Evolutionary conservation across 257 asterid species (phyloP).

Genomic region (Leptodermis oblonga): DNA sequence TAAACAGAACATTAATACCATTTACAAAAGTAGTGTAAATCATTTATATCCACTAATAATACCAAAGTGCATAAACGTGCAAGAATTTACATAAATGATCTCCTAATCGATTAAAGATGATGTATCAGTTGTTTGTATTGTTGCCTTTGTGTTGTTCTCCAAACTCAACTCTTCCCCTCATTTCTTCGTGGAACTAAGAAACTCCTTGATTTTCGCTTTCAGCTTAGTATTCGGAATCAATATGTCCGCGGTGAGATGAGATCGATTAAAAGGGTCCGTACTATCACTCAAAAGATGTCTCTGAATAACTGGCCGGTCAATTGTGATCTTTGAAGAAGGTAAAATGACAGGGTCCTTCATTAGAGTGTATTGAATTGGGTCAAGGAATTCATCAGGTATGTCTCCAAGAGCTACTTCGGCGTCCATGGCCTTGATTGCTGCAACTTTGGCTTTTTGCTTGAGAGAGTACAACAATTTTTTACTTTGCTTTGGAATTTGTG

Average conservation of each 20-base stretch:
- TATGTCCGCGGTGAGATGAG: conserved; percentile 87
- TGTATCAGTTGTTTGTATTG: conserved; percentile 62
- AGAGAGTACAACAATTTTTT: too few species aligned
- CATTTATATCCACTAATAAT: too few species aligned
- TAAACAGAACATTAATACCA: too few species aligned
- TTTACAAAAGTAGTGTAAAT: too few species aligned
- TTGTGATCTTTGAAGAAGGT: conserved; percentile 71
- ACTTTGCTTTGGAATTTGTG: too few species aligned
- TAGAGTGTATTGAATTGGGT: conserved; percentile 92
- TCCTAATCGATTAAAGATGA: too few species aligned
- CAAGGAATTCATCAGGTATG: conserved; percentile 95
- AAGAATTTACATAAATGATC: too few species aligned
- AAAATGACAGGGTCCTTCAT: conserved; percentile 95
- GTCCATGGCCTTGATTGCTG: conserved; percentile 81
- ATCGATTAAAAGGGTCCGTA: conserved; percentile 88
- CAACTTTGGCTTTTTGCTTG: conserved; percentile 69
- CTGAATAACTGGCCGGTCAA: conserved; percentile 87
- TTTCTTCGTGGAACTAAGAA: conserved; percentile 50
- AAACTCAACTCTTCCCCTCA: conserved; percentile 37
- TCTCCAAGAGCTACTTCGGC: conserved; percentile 96
- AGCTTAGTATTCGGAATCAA: conserved; percentile 72
- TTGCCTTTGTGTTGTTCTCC: conserved; percentile 44
- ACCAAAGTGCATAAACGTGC: neutral
- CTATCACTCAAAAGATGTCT: conserved; percentile 87
- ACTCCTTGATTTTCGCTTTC: conserved; percentile 74